Base-by-base conservation (phyloP, 306 rosid genomes). In the Quercus wislizeni region DNA sequence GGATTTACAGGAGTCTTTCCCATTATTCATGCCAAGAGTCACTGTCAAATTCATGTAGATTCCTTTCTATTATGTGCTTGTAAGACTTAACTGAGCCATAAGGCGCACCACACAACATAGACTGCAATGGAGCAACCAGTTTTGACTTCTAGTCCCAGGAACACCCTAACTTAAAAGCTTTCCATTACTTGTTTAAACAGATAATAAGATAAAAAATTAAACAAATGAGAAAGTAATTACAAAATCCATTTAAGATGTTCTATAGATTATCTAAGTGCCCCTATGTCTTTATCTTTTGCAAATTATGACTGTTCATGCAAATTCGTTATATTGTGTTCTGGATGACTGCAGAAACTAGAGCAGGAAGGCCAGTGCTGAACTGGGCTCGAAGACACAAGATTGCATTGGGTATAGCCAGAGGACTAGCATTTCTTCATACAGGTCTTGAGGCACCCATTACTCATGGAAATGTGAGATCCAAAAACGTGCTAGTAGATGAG, bases 351-450 rank as follows among this genome's bases (percentile, higher is more conserved):
- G 98, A 91, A 78, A 63, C 86, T 51, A 93, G 90, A 87, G 89
- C 86, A 8, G 99, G 98, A 71, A 93, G 90, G 59, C 96, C 98
- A 35, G 93, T 91, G 84, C 80, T 96, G 87, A 96, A 89, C 87
- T 96, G 99, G 99, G 93, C 94, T 6, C 88, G 99, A 81, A 84
- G 98, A 76, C 99, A 96, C 88, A 92, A 90, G 84, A 93, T 96
- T 79, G 97, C 96, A 3, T 67, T 93, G 79, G 92, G 99, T 4
- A 86, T 96, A 78, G 99, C 99, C 5, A 85, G 90, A 78, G 99
- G 99, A 65, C 91, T 96, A 73, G 93, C 96, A 5, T 90, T 81
- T 87, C 99, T 96, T 87, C 98, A 96, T 27, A 86, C 93, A 5
- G 97, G 96, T 73, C 90, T 89, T 15, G 99, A 96, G 43, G 77